Base-by-base conservation (phyloP, 2,329 filamentous ascomycete genomes). In the Arthrocladium fulminans region DNA sequence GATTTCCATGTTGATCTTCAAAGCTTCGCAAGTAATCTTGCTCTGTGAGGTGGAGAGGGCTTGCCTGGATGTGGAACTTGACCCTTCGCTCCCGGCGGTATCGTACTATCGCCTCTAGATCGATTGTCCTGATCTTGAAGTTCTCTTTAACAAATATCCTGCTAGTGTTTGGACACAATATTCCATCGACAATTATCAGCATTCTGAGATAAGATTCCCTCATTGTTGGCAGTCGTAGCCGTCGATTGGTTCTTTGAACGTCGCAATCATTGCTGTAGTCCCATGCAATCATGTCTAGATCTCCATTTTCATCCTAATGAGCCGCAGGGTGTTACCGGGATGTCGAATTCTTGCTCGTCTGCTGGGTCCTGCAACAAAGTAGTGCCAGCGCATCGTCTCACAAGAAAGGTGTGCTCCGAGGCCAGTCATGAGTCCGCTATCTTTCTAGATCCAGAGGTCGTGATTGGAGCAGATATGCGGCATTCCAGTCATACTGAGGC, bases 121-220 rank as follows among this genome's bases (percentile, higher is more conserved):
- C 19, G 12, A 25, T 45, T 30, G 20, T 22, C 19, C 32, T 45
- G 43, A 3, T 22, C 15, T n/a, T 15, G 20, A 22, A 45, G 37
- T 3, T 12, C 10, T 23, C 8, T 35, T n/a, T 22, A 22, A 22
- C 32, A 37, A 10, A 19, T 23, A 8, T 9, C 5, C 15, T 45
- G 29, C 43, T 19, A 45, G 30, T 35, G 27, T 13, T 23, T 20
- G 3, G 20, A 24, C n/a, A 45, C 24, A 22, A 27, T 22, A 22
- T 29, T 37, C 43, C 43, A 38, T 9, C 29, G 20, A 35, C 15
- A 45, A 15, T 45, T 38, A 15, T 45, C 43, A 23, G 43, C 43
- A 15, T 45, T 45, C 13, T 22, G 19, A 15, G 23, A 22, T 5
- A 30, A 7, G 24, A 37, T 30, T n/a, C 20, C 17, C 19, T 4